A percentile compares a stretch with the other conserved stretches of the same genome.
phyloP scores from a whole-genome alignment of 148 eudicot species.

The Drosera capensis region DNA sequence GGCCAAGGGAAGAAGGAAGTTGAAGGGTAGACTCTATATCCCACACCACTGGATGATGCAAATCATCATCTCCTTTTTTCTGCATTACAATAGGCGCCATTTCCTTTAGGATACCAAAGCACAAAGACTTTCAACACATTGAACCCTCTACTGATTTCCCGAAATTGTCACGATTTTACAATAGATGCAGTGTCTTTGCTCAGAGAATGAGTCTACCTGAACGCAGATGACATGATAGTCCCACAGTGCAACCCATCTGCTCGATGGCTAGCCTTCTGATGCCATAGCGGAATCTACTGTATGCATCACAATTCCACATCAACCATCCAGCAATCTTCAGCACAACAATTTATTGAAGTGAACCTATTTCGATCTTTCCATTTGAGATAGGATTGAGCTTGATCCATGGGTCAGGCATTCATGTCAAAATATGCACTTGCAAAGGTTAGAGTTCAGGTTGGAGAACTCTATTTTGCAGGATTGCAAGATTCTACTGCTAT shows the following conservation, averaged over 20 bases:
- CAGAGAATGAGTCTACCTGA: slow-evolving; percentile 28
- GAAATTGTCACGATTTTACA: background rate
- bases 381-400: no score
- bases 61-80: slow-evolving; percentile 33
- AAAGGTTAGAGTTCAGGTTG: no score
- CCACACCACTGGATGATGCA: slow-evolving; percentile 64
- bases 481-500: no score
- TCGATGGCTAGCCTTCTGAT: slow-evolving; percentile 91
- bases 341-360: background rate
- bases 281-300: slow-evolving; percentile 85
- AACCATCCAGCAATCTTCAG: background rate
- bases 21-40: slow-evolving; percentile 87
- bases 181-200: background rate
- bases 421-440: no score
- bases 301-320: slow-evolving; percentile 5
- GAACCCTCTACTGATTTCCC: background rate
- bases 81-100: slow-evolving; percentile 14
- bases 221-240: slow-evolving; percentile 90
- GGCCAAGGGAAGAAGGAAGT: slow-evolving; percentile 50
- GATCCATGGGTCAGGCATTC: no score
- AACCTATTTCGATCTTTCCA: background rate
- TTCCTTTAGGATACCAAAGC: background rate
- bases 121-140: background rate
- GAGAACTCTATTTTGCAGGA: no score
- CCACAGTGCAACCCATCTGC: slow-evolving; percentile 90